Percentiles rank a stretch among this genome's conserved stretches.
Evolutionary conservation across 2,329 filamentous ascomycete species (phyloP).

Genomic region (Calonectria pauciramosa): DNA sequence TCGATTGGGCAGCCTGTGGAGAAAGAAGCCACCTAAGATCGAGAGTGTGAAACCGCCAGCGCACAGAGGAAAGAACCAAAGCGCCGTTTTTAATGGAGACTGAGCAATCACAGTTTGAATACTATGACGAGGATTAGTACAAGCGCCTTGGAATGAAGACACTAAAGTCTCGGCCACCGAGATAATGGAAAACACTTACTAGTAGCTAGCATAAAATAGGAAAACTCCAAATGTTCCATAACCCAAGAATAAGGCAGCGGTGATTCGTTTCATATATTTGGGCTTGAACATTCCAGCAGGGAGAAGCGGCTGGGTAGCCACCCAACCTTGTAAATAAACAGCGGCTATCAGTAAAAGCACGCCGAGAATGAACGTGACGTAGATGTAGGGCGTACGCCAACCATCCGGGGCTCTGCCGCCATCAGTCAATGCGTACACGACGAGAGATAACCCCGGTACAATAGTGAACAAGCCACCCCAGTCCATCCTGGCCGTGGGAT

Average conservation of each 20-base stretch:
- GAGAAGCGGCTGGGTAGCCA: background rate
- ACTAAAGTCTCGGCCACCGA: background rate
- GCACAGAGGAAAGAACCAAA: constrained; percentile 16
- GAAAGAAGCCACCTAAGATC: constrained; percentile 9
- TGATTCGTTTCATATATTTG: constrained; percentile 15
- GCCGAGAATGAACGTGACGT: background rate
- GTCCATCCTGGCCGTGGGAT: constrained; percentile 13
- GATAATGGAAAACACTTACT: background rate
- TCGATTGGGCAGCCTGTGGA: constrained; percentile 12
- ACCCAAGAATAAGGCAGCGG: constrained; percentile 9
- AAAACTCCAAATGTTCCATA: constrained; percentile 22
- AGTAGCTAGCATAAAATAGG: constrained; percentile 12
- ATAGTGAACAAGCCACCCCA: constrained; percentile 10
- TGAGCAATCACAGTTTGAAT: background rate
- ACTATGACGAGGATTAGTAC: background rate
- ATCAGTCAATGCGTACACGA: constrained; percentile 17
- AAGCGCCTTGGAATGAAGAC: background rate
- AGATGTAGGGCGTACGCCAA: constrained; percentile 16
- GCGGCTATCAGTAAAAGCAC: background rate
- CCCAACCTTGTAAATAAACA: background rate
- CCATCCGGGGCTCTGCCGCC: constrained; percentile 12
- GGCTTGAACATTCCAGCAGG: constrained; percentile 1
- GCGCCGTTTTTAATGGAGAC: background rate
- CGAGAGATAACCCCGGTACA: constrained; percentile 8
- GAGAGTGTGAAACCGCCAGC: constrained; percentile 15